A percentile compares a stretch with the other conserved stretches of the same genome.
phyloP scores from a whole-genome alignment of 441 rosid species.

The Syzygium syzygioides region DNA sequence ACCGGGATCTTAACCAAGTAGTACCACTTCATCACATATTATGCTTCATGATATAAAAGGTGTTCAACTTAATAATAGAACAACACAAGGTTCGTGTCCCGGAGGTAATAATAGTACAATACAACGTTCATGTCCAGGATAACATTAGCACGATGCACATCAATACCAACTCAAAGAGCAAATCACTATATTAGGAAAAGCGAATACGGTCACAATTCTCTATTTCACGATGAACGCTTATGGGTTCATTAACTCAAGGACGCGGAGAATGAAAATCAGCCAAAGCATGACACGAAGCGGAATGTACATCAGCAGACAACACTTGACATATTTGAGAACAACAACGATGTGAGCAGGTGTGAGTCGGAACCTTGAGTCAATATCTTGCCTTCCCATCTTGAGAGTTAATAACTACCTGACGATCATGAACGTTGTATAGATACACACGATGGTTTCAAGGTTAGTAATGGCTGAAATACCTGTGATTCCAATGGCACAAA shows the following conservation, averaged over 20 bases:
- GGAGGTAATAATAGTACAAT: too few species aligned
- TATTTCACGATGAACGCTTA: not conserved
- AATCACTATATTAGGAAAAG: not conserved
- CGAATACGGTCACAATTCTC: not conserved
- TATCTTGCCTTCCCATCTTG: not conserved
- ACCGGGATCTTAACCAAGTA: not conserved
- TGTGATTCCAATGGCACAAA: accelerated
- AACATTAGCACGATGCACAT: not conserved
- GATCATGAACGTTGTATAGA: accelerated
- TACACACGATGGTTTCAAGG: accelerated
- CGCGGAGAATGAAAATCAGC: accelerated
- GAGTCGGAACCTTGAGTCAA: not conserved
- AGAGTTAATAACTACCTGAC: accelerated
- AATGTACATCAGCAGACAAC: accelerated
- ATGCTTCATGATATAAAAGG: too few species aligned
- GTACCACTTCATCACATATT: too few species aligned
- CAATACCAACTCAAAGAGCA: not conserved
- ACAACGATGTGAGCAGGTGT: accelerated
- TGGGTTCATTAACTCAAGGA: not conserved
- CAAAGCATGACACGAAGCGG: not conserved
- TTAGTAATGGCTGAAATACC: not conserved
- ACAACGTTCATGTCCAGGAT: not conserved
- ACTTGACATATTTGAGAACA: too few species aligned
- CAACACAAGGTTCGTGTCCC: too few species aligned
- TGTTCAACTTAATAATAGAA: too few species aligned